A percentile compares a stretch with the other conserved stretches of the same genome.
Conservation (phyloP, 2,329 filamentous ascomycete species). For the Fusarium nelsonii region DNA sequence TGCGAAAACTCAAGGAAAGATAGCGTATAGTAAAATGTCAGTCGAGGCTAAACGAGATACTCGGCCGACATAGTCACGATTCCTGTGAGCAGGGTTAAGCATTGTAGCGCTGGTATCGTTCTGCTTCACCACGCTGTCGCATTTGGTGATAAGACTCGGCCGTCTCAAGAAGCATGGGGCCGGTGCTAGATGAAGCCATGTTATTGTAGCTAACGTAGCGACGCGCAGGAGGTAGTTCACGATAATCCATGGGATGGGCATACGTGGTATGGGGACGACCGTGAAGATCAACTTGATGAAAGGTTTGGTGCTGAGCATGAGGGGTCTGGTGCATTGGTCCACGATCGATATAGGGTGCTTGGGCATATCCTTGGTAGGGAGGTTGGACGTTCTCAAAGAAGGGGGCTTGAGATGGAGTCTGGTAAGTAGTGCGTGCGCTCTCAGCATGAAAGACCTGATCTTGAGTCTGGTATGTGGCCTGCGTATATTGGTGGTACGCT, state of each 20-base stretch:
- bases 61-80: background rate
- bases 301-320: background rate
- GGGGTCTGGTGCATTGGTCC: background rate
- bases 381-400: background rate
- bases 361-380: background rate
- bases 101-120: slow-evolving; percentile 20
- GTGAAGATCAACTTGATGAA: background rate
- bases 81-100: background rate
- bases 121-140: slow-evolving; percentile 13
- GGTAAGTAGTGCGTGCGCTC: background rate
- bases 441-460: background rate
- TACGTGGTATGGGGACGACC: slow-evolving; percentile 12
- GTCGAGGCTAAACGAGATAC: background rate
- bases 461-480: background rate
- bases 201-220: slow-evolving; percentile 3
- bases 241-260: slow-evolving; percentile 3
- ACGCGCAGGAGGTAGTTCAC: background rate
- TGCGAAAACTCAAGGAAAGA: background rate
- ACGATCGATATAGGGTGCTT: background rate
- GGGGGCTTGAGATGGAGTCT: background rate
- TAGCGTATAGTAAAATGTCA: background rate
- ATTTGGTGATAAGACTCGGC: slow-evolving; percentile 10
- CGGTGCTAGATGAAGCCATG: background rate
- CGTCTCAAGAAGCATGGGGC: background rate
- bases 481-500: background rate